A percentile compares a stretch with the other conserved stretches of the same genome.
These are phyloP conservation scores for Protostelium mycophagum DNA, from an alignment of 78 protist genomes.

Conservation along the genomic window DNA sequence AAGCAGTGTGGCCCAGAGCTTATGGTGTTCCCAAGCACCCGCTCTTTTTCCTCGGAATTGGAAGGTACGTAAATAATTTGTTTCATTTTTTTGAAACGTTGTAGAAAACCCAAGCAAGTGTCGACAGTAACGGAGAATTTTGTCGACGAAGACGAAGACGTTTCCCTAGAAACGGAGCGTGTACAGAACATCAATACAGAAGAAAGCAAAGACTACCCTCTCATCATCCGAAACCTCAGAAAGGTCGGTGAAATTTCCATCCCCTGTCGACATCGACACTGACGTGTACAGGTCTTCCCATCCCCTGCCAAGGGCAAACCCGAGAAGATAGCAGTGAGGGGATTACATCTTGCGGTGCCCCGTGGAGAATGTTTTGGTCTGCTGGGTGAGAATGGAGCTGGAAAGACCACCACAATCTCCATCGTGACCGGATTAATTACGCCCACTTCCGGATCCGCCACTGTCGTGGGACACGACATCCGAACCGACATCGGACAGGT, in stretches of 20 bases:
- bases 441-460: conserved; percentile 64
- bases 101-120: not conserved
- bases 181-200: not conserved
- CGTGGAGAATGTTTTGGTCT: conserved; percentile 78
- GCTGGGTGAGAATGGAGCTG: conserved; percentile 92
- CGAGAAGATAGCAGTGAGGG: conserved; percentile 53
- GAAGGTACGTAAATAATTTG: not conserved
- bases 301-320: not conserved
- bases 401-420: conserved; percentile 80
- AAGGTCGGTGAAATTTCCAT: conserved; percentile 1
- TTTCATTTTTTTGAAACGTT: not conserved
- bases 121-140: not conserved
- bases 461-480: conserved; percentile 47
- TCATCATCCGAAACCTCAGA: conserved; percentile 5
- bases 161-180: not conserved
- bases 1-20: conserved; percentile 62
- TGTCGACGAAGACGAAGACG: conserved; percentile 27
- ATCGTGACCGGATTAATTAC: conserved; percentile 54
- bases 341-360: conserved; percentile 38
- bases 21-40: conserved; percentile 59
- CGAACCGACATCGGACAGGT: conserved; percentile 5
- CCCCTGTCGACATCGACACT: too few relatives aligned
- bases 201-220: not conserved
- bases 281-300: not conserved
- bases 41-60: conserved; percentile 24